Evolutionary conservation across 805 yeast species (phyloP).

Genomic region (Kazachstania psychrophila): DNA sequence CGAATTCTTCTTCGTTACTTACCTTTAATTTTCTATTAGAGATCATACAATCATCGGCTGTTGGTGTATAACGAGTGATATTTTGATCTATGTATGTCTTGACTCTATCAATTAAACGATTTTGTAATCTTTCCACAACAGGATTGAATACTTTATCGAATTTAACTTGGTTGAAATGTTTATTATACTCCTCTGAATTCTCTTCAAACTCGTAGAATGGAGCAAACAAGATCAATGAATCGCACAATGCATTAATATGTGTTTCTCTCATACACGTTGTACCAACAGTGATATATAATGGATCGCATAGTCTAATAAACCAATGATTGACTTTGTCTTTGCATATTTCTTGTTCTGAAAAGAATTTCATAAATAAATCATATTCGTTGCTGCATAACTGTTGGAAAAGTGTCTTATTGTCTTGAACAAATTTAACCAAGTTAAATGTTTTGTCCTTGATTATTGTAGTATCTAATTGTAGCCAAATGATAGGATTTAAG

Average conservation of each 20-base stretch:
- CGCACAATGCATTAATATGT: slow-evolving; percentile 61
- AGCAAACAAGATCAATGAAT: slow-evolving; percentile 59
- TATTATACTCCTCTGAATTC: slow-evolving; percentile 22
- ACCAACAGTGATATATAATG: slow-evolving; percentile 64
- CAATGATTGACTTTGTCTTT: slow-evolving; percentile 40
- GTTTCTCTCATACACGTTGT: slow-evolving; percentile 60
- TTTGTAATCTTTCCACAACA: slow-evolving; percentile 65
- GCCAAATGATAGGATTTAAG: slow-evolving; percentile 35
- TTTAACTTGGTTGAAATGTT: slow-evolving; percentile 31
- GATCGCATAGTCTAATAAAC: slow-evolving; percentile 60
- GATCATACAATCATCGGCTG: slow-evolving; percentile 56
- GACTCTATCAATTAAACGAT: slow-evolving; percentile 69
- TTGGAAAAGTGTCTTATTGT: slow-evolving; percentile 49
- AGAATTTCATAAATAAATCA: slow-evolving; percentile 46
- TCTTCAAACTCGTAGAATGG: slow-evolving; percentile 60
- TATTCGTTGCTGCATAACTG: slow-evolving; percentile 54
- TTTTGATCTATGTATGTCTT: slow-evolving; percentile 64
- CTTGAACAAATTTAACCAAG: slow-evolving; percentile 53
- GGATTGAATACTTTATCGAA: slow-evolving; percentile 60
- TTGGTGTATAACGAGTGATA: slow-evolving; percentile 57
- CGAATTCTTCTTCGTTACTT: slow-evolving; percentile 15
- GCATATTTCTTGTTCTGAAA: slow-evolving; percentile 34
- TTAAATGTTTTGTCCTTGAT: slow-evolving; percentile 19
- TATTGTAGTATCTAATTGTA: slow-evolving; percentile 30
- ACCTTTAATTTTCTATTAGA: slow-evolving; percentile 34